Evolutionary conservation across 352 stramenopile species (phyloP).

Genomic region (Globisporangium camurandrum): DNA sequence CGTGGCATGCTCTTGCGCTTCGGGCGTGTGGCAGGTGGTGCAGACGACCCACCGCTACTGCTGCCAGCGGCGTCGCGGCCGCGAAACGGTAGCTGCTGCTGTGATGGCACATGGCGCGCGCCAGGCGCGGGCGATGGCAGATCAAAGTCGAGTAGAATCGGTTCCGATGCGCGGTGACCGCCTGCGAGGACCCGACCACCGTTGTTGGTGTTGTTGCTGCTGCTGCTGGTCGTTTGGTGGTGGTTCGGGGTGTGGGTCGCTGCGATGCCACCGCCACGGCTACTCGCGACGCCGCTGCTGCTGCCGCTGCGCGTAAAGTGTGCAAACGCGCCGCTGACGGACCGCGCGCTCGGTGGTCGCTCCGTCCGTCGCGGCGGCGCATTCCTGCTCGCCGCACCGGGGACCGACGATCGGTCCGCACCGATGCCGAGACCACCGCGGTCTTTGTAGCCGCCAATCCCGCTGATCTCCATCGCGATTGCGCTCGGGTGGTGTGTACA

Average conservation of each 20-base stretch:
- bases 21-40: background rate
- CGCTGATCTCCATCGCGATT: conserved; percentile 8
- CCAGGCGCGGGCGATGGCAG: conserved; percentile 1
- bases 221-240: too few relatives aligned
- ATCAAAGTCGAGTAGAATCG: conserved; percentile 12
- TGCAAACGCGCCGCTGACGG: background rate
- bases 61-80: background rate
- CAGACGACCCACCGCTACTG: background rate
- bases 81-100: background rate
- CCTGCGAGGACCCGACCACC: background rate
- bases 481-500: background rate
- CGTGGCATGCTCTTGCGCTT: conserved; percentile 5
- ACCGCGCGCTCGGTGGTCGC: conserved; percentile 1
- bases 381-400: background rate
- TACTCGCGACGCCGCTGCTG: background rate
- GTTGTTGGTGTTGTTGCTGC: too few relatives aligned
- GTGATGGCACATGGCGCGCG: background rate
- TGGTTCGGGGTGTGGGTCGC: background rate
- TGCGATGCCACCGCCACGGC: background rate
- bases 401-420: background rate
- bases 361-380: background rate
- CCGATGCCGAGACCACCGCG: background rate
- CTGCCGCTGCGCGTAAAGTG: background rate
- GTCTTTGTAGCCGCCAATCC: conserved; percentile 7
- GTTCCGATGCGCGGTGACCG: conserved; percentile 10